Conservation (phyloP, 768 basidiomycete genomes). For the Leccinum pellstonianum region DNA sequence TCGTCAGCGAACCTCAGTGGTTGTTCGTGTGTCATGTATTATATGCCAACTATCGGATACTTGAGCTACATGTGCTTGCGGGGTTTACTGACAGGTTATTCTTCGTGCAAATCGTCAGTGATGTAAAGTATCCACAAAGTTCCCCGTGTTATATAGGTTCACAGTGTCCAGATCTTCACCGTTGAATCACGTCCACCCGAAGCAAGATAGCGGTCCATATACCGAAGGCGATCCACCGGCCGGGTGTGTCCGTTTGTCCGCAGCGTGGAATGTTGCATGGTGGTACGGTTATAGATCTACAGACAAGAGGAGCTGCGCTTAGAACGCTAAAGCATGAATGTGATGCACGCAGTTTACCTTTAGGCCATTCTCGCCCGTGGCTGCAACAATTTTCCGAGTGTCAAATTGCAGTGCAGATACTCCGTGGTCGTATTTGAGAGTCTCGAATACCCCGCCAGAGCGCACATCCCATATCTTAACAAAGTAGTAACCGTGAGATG, state of each 20-base stretch:
- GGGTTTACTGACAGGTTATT: conserved; percentile 20
- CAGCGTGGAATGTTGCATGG: conserved; percentile 81
- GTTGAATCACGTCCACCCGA: conserved; percentile 85
- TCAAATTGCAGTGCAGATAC: conserved; percentile 95
- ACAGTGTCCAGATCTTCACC: conserved; percentile 94
- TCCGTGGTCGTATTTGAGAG: conserved; percentile 85
- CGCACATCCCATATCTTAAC: conserved; percentile 94
- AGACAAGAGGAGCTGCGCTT: background rate
- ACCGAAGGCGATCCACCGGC: conserved; percentile 84
- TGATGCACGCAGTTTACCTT: conserved; percentile 52
- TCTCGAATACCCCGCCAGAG: conserved; percentile 83
- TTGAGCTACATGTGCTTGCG: conserved; percentile 19
- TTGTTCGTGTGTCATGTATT: too few relatives aligned
- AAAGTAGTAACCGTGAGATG: conserved; percentile 2
- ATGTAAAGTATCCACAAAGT: conserved; percentile 15
- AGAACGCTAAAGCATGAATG: background rate
- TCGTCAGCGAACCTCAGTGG: too few relatives aligned
- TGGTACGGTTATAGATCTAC: conserved; percentile 93
- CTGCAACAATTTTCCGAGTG: conserved; percentile 87
- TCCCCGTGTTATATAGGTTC: conserved; percentile 23
- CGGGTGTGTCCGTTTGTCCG: conserved; percentile 90
- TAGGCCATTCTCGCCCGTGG: conserved; percentile 89
- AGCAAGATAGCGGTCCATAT: conserved; percentile 94
- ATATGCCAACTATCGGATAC: too few relatives aligned
- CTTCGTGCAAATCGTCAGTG: conserved; percentile 15